A percentile compares a stretch with the other conserved stretches of the same genome.
These are phyloP conservation scores for Gnetum montanum DNA, from an alignment of 75 land plant species.

Conservation along the genomic window DNA sequence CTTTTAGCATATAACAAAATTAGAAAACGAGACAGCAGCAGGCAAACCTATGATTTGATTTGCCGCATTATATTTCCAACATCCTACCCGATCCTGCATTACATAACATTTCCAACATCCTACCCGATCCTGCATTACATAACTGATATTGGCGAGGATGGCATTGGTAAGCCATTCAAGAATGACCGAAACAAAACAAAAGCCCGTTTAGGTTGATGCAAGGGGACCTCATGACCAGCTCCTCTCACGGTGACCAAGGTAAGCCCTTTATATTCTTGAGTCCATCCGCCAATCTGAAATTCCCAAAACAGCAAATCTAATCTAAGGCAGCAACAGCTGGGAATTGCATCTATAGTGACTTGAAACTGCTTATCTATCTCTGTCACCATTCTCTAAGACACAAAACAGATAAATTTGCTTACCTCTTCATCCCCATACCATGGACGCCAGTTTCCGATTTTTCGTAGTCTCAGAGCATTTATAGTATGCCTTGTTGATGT, in stretches of 20 bases:
- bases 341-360: no score
- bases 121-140: no score
- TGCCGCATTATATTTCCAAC: no score
- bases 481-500: constrained; percentile 83
- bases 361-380: no score
- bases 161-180: constrained; percentile 53
- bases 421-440: constrained; percentile 75
- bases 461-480: constrained; percentile 55
- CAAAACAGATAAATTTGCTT: no score
- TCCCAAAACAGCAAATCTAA: neutral
- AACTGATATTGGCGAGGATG: constrained; percentile 8
- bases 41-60: no score
- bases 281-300: constrained; percentile 92
- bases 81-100: no score
- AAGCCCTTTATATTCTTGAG: constrained; percentile 73
- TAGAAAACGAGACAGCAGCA: no score
- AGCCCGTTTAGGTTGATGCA: constrained; percentile 69
- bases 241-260: constrained; percentile 71
- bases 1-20: no score
- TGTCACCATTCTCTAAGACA: no score
- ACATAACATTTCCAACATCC: no score
- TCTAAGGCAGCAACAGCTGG: neutral
- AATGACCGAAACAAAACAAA: constrained; percentile 60
- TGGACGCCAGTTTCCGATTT: constrained; percentile 61
- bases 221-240: constrained; percentile 93